Evolutionary conservation across 768 basidiomycete species (phyloP).

Genomic region (Hypholoma sublateritium): DNA sequence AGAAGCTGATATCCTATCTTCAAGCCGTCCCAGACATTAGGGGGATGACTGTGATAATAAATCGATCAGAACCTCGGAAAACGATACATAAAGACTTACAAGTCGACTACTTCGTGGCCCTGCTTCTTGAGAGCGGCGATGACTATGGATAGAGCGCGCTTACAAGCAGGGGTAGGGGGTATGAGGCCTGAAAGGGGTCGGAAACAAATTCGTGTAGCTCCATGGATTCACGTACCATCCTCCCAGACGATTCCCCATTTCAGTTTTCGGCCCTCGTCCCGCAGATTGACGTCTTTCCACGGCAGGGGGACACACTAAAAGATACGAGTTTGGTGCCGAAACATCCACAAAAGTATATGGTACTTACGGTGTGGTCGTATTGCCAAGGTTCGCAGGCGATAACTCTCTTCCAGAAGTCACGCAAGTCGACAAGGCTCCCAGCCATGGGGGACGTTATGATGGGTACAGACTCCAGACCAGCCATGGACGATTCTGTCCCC

Average conservation of each 20-base stretch:
- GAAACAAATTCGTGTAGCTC: no score
- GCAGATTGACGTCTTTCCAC: conserved; percentile 48
- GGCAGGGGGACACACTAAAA: conserved; percentile 49
- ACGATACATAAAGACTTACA: conserved; percentile 41
- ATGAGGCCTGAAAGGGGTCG: conserved; percentile 44
- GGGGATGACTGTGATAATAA: conserved; percentile 32
- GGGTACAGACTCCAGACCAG: conserved; percentile 58
- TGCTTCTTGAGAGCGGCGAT: conserved; percentile 51
- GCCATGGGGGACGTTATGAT: conserved; percentile 62
- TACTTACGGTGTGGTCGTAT: conserved; percentile 57
- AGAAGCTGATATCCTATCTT: conserved; percentile 52
- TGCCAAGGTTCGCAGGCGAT: conserved; percentile 63
- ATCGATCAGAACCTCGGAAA: not conserved
- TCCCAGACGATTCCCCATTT: conserved; percentile 67
- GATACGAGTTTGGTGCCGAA: not conserved
- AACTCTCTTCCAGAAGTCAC: conserved; percentile 65
- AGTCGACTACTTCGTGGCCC: conserved; percentile 63
- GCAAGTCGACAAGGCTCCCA: conserved; percentile 57
- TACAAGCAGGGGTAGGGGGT: conserved; percentile 62
- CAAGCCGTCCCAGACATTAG: conserved; percentile 50
- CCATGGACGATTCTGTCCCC: conserved; percentile 44
- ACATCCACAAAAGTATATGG: not conserved
- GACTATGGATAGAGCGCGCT: conserved; percentile 52
- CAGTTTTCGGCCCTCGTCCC: conserved; percentile 46
- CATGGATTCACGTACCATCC: conserved; percentile 31